Evolutionary conservation across 495 filamentous ascomycete genomes (phyloP).

Genomic region (Bombardia bombarda): DNA sequence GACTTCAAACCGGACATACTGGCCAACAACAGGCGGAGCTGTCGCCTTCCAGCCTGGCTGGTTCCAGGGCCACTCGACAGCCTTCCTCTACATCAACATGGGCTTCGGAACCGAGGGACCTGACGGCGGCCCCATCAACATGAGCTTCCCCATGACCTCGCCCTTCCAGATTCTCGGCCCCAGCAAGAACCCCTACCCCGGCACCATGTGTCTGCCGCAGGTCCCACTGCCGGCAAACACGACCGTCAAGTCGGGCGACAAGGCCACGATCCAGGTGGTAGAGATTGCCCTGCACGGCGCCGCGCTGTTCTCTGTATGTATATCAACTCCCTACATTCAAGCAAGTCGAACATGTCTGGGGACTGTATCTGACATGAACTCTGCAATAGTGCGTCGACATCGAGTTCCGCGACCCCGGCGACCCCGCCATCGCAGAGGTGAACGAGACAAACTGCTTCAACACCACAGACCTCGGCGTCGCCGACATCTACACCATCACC

Average conservation of each 20-base stretch:
- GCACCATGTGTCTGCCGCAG: conserved; percentile 83
- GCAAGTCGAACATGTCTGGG: no score
- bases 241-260: conserved; percentile 68
- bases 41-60: conserved; percentile 84
- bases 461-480: conserved; percentile 62
- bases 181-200: conserved; percentile 69
- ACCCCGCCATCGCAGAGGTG: conserved; percentile 56
- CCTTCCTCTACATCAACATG: conserved; percentile 89
- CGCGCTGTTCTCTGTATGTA: conserved; percentile 78
- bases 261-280: conserved; percentile 91
- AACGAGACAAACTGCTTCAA: conserved; percentile 81
- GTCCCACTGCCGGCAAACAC: conserved; percentile 75
- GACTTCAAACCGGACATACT: conserved; percentile 79
- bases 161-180: conserved; percentile 86
- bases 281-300: conserved; percentile 88
- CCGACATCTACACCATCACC: conserved; percentile 61
- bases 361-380: not conserved
- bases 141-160: conserved; percentile 75
- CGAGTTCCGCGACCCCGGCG: conserved; percentile 64
- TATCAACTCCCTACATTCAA: not conserved
- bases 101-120: conserved; percentile 67
- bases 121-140: conserved; percentile 61
- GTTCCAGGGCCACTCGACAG: conserved; percentile 84
- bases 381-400: conserved; percentile 75
- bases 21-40: conserved; percentile 82